Evolutionary conservation across 345 rosid species (phyloP).

Genomic region (Dipteronia dyeriana): DNA sequence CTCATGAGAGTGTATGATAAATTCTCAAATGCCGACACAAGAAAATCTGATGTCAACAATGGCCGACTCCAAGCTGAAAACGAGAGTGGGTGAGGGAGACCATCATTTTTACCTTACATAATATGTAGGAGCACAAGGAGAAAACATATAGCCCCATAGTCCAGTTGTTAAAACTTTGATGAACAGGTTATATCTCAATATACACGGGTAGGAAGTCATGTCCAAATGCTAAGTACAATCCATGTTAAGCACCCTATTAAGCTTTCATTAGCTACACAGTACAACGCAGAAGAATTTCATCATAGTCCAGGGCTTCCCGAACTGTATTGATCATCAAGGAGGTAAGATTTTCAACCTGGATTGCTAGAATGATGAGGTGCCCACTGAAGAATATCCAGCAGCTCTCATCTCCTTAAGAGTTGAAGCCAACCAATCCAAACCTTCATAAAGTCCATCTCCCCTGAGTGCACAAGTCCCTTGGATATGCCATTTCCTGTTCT

Average conservation of each 20-base stretch:
- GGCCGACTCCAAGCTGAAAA: no score
- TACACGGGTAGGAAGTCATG: not conserved
- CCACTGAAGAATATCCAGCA: slow-evolving; percentile 83
- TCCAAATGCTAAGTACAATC: not conserved
- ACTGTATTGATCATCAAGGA: not conserved
- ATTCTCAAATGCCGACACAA: not conserved
- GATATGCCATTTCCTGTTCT: slow-evolving; percentile 98
- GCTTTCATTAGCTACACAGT: slow-evolving; percentile 11
- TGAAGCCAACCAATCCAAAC: slow-evolving; percentile 87
- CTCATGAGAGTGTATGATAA: not conserved
- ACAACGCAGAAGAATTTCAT: slow-evolving; percentile 15
- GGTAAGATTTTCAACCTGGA: slow-evolving; percentile 32
- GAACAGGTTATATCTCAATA: not conserved
- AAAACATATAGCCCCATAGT: not conserved
- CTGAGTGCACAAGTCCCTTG: slow-evolving; percentile 95
- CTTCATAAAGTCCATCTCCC: slow-evolving; percentile 99
- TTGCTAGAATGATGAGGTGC: slow-evolving; percentile 67
- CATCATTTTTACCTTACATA: not conserved
- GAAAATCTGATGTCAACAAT: not conserved
- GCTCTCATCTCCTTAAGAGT: slow-evolving; percentile 90
- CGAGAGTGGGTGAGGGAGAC: not conserved
- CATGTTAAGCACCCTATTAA: not conserved
- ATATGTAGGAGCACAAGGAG: not conserved
- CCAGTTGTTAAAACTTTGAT: not conserved
- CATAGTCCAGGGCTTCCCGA: slow-evolving; percentile 19